Conservation (phyloP, 345 rosid genomes). For the Populus tremula region DNA sequence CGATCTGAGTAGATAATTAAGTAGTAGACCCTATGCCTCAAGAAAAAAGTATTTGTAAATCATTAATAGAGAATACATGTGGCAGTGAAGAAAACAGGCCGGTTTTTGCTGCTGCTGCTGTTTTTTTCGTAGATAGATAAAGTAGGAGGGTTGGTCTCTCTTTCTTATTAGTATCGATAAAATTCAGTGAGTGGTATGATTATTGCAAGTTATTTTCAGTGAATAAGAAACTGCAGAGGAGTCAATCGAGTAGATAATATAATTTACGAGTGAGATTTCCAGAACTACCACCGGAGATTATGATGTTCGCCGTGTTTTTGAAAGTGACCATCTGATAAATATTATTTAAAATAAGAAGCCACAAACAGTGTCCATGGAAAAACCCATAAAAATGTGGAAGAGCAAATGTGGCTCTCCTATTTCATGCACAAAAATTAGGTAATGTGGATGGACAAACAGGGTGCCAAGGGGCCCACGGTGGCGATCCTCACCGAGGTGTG, state of each 20-base stretch:
- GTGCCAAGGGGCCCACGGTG: background rate
- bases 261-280: background rate
- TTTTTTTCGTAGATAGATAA: too few species aligned
- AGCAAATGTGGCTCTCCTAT: background rate
- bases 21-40: too few species aligned
- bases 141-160: too few species aligned
- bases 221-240: background rate
- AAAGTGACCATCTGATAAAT: background rate
- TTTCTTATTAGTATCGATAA: too few species aligned
- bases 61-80: too few species aligned
- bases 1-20: too few species aligned
- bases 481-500: background rate
- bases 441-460: background rate
- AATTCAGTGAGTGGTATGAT: too few species aligned
- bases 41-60: too few species aligned
- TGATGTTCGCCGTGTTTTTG: background rate
- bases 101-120: too few species aligned
- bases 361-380: background rate
- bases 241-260: background rate
- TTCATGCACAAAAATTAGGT: background rate
- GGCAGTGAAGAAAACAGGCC: too few species aligned
- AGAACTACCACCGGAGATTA: background rate
- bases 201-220: too few species aligned
- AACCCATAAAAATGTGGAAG: too few species aligned
- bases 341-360: background rate